Percentiles rank a stretch among this genome's conserved stretches.
phyloP scores from a whole-genome alignment of 306 rosid genomes.

The Castanea sativa region DNA sequence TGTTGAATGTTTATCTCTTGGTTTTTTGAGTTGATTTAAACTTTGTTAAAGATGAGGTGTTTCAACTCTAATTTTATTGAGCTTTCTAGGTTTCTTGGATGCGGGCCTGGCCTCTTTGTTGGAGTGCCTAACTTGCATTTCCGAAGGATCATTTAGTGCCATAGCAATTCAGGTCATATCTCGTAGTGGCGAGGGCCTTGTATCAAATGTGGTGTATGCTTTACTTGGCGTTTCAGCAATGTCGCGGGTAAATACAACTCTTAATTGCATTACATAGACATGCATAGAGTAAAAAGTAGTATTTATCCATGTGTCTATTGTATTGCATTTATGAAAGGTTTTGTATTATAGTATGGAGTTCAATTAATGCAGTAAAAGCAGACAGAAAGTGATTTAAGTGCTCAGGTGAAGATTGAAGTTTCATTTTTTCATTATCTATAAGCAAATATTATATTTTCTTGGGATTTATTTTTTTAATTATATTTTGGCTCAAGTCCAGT shows the following conservation, averaged over 20 bases:
- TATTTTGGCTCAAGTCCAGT: too few species aligned
- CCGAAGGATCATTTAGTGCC: slow-evolving; percentile 68
- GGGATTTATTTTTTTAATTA: background rate
- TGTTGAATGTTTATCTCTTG: background rate
- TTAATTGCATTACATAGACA: background rate
- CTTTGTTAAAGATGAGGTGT: slow-evolving; percentile 4
- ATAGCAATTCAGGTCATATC: slow-evolving; percentile 71
- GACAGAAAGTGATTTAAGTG: background rate
- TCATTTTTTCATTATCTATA: background rate
- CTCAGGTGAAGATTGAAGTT: background rate
- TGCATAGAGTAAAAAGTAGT: background rate
- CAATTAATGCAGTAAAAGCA: background rate
- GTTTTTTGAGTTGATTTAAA: background rate
- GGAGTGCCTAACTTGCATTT: slow-evolving; percentile 48
- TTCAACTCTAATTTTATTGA: slow-evolving; percentile 24
- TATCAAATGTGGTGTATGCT: slow-evolving; percentile 90
- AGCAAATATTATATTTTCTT: background rate
- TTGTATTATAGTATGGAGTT: background rate
- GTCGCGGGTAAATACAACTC: slow-evolving; percentile 68
- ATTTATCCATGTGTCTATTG: background rate
- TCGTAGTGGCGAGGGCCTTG: slow-evolving; percentile 91
- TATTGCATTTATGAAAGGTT: background rate
- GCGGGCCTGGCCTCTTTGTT: slow-evolving; percentile 67
- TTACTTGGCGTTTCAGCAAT: slow-evolving; percentile 97
- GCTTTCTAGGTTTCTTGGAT: slow-evolving; percentile 81